Evolutionary conservation across 352 stramenopile genomes (phyloP), one percentile per base, ranked within the genome.

Genomic region (Nothophytophthora sp.): DNA sequence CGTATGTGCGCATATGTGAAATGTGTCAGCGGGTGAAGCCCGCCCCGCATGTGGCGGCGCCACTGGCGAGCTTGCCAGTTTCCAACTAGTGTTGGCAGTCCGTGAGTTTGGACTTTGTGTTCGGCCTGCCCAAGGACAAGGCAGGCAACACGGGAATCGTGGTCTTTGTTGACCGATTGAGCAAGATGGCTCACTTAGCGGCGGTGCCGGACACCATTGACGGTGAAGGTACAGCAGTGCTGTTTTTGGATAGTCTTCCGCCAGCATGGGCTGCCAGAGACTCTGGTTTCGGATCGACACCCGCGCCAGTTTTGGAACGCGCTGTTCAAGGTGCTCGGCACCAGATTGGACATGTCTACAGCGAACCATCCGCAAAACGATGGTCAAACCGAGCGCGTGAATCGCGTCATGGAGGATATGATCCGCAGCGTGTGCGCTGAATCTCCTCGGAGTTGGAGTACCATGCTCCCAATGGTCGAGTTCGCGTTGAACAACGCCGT

Each of bases 101-200:
- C 23, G 36, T 60, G 20, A 52, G 46, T 43, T 38, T 70, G 41
- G 53, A 64, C 47, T 70, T 64, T 23, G 43, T 70, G 13, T 58
- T 60, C 28, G 53, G 33, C 2, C 24, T 58, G 2, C 51, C 34
- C 15, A 46, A 40, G 15, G 45, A 58, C 28, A 35, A n/a, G 16
- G 18, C 16, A 37, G 46, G 55, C 12, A 50, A 55, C 32, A 47
- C 37, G 5, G 44, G 46, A 9, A 58, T 69, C 13, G 16, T 60
- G 19, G 47, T 64, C 15, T 64, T 54, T 24, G 60, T 64, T 20
- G 34, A 61, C 38, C 60, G 48, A 12, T 34, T 60, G 35, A 63
- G 44, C 32, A 64, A 69, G 40, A 55, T 59, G 29, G 29, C 53
- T 36, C 40, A 60, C 6, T 28, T 58, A 0, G 48, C 47, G 28